Percentiles rank a stretch among this genome's conserved stretches.
Evolutionary conservation across 306 rosid species (phyloP).

Genomic region (Cicer cuneatum): DNA sequence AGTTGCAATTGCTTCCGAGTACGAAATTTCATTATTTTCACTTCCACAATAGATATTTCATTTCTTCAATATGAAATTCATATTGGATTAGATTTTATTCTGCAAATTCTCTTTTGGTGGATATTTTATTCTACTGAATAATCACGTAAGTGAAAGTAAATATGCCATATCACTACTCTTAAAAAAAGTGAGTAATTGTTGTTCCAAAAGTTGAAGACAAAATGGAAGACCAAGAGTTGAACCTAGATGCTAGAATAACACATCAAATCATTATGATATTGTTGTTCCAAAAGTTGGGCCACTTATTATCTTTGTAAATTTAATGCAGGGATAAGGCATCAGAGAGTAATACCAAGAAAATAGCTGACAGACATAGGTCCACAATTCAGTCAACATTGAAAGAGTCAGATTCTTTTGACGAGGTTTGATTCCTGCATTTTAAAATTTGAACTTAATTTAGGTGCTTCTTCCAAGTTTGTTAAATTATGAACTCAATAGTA

Average conservation of each 20-base stretch:
- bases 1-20: slow-evolving; percentile 10
- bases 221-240: slow-evolving; percentile 31
- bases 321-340: slow-evolving; percentile 68
- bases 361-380: slow-evolving; percentile 53
- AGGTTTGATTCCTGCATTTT: slow-evolving; percentile 58
- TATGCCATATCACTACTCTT: slow-evolving; percentile 14
- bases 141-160: slow-evolving; percentile 23
- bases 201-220: not conserved
- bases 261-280: slow-evolving; percentile 34
- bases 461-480: slow-evolving; percentile 33
- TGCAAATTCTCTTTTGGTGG: not conserved
- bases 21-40: too few species aligned
- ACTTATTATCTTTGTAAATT: slow-evolving; percentile 40
- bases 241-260: slow-evolving; percentile 27
- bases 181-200: slow-evolving; percentile 26
- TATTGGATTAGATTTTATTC: slow-evolving; percentile 4
- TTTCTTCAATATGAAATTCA: not conserved
- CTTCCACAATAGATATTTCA: not conserved
- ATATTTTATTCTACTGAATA: slow-evolving; percentile 25
- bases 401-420: slow-evolving; percentile 79
- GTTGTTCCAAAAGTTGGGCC: slow-evolving; percentile 16
- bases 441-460: slow-evolving; percentile 27
- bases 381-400: slow-evolving; percentile 50
- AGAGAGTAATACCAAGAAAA: slow-evolving; percentile 51
- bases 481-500: slow-evolving; percentile 2